Conservation (phyloP, 768 basidiomycete genomes). For the Multifurca ochricompacta region DNA sequence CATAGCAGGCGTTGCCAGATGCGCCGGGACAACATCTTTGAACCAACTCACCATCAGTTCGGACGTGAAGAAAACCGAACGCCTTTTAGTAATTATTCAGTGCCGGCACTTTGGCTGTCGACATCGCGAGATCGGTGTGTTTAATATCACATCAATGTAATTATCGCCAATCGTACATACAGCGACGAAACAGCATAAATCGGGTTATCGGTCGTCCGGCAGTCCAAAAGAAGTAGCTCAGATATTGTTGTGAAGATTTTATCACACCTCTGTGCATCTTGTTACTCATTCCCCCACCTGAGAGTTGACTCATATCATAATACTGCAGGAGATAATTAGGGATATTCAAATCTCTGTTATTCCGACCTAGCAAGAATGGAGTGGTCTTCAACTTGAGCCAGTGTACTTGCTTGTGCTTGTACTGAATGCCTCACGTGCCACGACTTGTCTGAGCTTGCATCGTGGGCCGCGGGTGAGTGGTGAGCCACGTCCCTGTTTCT, state of each 20-base stretch:
- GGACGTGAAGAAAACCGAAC: slow-evolving; percentile 3
- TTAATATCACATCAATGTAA: background rate
- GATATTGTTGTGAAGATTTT: too few relatives aligned
- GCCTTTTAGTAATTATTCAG: background rate
- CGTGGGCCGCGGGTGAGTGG: background rate
- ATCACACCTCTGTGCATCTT: too few relatives aligned
- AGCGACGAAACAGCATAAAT: too few relatives aligned
- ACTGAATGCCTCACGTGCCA: background rate
- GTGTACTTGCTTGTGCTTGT: background rate
- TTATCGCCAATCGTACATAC: background rate
- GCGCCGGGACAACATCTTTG: background rate
- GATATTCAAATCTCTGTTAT: background rate
- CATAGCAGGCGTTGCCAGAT: background rate
- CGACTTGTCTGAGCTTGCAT: background rate
- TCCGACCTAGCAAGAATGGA: background rate
- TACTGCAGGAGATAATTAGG: too few relatives aligned
- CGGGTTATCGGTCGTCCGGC: too few relatives aligned
- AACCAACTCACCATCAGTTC: background rate
- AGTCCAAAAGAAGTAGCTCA: too few relatives aligned
- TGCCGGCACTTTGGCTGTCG: background rate
- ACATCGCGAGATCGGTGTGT: background rate
- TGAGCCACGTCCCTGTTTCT: background rate
- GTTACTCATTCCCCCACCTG: background rate
- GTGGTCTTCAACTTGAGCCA: background rate
- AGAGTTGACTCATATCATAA: background rate